Conservation (phyloP, 805 yeast species). For the Metschnikowia amazonensis region DNA sequence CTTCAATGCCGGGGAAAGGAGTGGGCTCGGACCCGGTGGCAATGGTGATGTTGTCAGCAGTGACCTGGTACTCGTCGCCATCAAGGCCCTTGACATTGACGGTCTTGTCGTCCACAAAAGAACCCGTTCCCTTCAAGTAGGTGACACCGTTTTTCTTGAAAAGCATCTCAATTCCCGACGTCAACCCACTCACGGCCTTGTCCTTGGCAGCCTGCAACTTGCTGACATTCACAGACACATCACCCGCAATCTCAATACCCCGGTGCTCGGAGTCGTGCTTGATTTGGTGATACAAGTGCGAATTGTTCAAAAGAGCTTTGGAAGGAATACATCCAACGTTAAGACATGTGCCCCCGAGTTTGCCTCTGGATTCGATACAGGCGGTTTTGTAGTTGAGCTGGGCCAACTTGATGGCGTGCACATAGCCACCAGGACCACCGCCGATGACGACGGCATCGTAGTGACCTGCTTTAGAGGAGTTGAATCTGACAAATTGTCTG, state of each 20-base stretch:
- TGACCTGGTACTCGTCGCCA: slow-evolving; percentile 70
- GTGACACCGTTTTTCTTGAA: slow-evolving; percentile 94
- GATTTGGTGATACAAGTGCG: slow-evolving; percentile 87
- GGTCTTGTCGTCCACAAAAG: slow-evolving; percentile 77
- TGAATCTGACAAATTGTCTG: slow-evolving; percentile 38
- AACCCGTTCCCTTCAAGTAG: slow-evolving; percentile 90
- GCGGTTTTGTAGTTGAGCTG: slow-evolving; percentile 94
- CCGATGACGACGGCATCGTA: slow-evolving; percentile 95
- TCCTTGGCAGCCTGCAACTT: slow-evolving; percentile 91
- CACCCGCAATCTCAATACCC: slow-evolving; percentile 82
- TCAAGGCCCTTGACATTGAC: slow-evolving; percentile 82
- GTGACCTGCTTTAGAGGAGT: slow-evolving; percentile 46
- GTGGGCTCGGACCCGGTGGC: slow-evolving; percentile 99
- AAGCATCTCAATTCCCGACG: slow-evolving; percentile 90
- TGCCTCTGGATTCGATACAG: slow-evolving; percentile 95
- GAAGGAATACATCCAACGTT: slow-evolving; percentile 99
- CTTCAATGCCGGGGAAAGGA: slow-evolving; percentile 96
- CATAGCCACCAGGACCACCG: slow-evolving; percentile 99
- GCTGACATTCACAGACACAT: slow-evolving; percentile 68
- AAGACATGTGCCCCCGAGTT: slow-evolving; percentile 96
- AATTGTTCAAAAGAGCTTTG: slow-evolving; percentile 90
- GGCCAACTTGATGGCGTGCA: slow-evolving; percentile 98
- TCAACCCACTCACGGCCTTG: slow-evolving; percentile 80
- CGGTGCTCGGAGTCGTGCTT: slow-evolving; percentile 77
- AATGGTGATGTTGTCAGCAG: slow-evolving; percentile 84